A percentile compares a stretch with the other conserved stretches of the same genome.
These are phyloP conservation scores for Ganoderma leucocontextum DNA, from an alignment of 1,284 basidiomycete species.

Conservation along the genomic window DNA sequence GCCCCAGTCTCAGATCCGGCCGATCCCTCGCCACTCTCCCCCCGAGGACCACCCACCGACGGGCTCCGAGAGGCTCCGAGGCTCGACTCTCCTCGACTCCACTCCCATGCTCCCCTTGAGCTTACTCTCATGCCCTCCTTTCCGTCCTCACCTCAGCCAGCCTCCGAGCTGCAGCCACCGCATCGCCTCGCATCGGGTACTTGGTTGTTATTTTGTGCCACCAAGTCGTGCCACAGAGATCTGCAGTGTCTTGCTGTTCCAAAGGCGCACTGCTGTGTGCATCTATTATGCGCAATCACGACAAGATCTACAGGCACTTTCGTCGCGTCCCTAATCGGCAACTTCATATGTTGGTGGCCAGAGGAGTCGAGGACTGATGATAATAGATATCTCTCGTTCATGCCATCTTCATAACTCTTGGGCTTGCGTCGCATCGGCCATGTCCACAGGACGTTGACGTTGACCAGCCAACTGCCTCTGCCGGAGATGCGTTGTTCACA, in stretches of 20 bases:
- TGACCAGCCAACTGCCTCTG: neutral
- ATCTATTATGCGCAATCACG: slow-evolving; percentile 32
- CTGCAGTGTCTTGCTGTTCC: slow-evolving; percentile 16
- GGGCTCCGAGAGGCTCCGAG: neutral
- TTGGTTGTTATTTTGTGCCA: neutral
- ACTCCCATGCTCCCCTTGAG: neutral
- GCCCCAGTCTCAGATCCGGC: neutral
- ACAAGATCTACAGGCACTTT: slow-evolving; percentile 32
- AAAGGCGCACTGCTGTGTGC: neutral
- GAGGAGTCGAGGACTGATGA: neutral
- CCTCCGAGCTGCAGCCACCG: neutral
- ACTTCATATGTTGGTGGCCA: slow-evolving; percentile 8
- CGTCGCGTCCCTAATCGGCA: slow-evolving; percentile 6
- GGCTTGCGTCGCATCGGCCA: neutral
- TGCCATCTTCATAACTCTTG: neutral
- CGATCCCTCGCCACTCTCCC: neutral
- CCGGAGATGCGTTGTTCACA: neutral
- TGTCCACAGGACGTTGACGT: neutral
- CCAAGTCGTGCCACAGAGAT: slow-evolving; percentile 20
- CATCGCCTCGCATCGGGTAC: neutral
- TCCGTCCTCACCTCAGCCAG: neutral
- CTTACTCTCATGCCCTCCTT: neutral
- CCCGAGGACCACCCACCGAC: neutral
- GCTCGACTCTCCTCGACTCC: neutral
- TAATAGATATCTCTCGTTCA: neutral